phyloP scores from a whole-genome alignment of 345 rosid species.

The Limnanthes douglasii region DNA sequence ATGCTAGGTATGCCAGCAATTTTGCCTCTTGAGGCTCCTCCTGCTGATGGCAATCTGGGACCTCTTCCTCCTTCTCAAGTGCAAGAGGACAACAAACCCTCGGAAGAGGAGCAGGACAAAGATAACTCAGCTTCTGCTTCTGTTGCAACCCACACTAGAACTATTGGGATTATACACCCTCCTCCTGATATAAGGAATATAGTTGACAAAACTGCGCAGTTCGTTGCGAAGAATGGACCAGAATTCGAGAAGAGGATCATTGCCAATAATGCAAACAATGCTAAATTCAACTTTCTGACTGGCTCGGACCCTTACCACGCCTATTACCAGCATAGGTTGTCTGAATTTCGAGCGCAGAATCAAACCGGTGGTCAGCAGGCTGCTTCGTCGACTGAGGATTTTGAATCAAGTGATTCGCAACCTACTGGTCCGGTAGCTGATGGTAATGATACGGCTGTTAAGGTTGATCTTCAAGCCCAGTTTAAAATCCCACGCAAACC shows the following conservation, averaged over 20 bases:
- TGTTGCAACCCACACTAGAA: slow-evolving; percentile 57
- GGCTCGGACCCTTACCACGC: slow-evolving; percentile 65
- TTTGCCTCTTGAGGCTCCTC: slow-evolving; percentile 72
- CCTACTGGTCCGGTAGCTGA: slow-evolving; percentile 18
- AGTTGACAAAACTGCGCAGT: slow-evolving; percentile 72
- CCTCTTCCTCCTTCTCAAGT: slow-evolving; percentile 48
- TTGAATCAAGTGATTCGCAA: slow-evolving; percentile 19
- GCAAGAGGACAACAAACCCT: slow-evolving; percentile 26
- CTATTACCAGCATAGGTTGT: slow-evolving; percentile 53
- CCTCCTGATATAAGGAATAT: slow-evolving; percentile 74
- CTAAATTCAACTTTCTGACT: slow-evolving; percentile 59
- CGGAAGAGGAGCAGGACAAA: slow-evolving; percentile 26
- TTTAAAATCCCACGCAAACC: slow-evolving; percentile 48
- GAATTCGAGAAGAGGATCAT: slow-evolving; percentile 67
- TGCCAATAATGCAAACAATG: slow-evolving; percentile 49
- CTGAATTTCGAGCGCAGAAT: slow-evolving; percentile 54
- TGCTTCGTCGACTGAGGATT: slow-evolving; percentile 17
- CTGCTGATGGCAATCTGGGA: slow-evolving; percentile 43
- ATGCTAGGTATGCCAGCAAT: slow-evolving; percentile 43
- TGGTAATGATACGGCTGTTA: slow-evolving; percentile 16
- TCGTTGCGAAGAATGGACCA: slow-evolving; percentile 63
- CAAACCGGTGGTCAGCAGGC: slow-evolving; percentile 26
- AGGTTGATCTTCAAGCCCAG: slow-evolving; percentile 46
- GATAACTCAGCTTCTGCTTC: slow-evolving; percentile 23
- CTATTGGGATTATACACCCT: slow-evolving; percentile 82